Conservation (phyloP, 163 green algal genomes). For the Chlamydomonas reinhardtii region DNA sequence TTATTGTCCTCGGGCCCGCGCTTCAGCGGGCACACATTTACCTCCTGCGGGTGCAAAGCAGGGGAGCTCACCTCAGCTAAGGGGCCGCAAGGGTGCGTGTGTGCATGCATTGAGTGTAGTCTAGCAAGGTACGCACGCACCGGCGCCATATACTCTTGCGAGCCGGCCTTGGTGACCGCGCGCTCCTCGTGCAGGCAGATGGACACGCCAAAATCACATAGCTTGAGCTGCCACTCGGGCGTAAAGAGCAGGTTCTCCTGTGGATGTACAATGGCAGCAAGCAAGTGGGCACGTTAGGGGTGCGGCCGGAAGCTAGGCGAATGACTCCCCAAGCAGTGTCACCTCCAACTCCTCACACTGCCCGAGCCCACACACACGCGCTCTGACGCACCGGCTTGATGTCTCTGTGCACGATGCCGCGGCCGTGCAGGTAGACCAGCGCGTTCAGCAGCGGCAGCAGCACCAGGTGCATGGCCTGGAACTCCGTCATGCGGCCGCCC, state of each 20-base stretch:
- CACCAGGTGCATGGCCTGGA: conserved; percentile 30
- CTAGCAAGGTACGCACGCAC: too few relatives aligned
- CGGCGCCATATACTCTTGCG: conserved; percentile 55
- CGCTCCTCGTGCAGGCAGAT: conserved; percentile 36
- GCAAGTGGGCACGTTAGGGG: too few relatives aligned
- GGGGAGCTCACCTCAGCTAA: too few relatives aligned
- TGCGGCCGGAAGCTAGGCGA: too few relatives aligned
- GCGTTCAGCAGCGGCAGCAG: conserved; percentile 40
- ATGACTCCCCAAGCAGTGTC: too few relatives aligned
- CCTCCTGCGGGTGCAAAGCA: conserved; percentile 46
- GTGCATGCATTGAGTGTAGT: too few relatives aligned
- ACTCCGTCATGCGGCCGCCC: conserved; percentile 34
- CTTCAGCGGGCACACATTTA: conserved; percentile 81
- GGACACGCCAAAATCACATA: conserved; percentile 53
- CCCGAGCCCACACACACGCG: too few relatives aligned
- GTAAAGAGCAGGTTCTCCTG: conserved; percentile 56
- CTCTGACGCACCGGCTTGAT: conserved; percentile 65
- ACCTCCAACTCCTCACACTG: too few relatives aligned
- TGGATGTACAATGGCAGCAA: too few relatives aligned
- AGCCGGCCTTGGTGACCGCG: conserved; percentile 30
- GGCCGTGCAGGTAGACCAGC: conserved; percentile 77
- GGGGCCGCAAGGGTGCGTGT: too few relatives aligned
- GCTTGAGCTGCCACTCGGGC: conserved; percentile 40
- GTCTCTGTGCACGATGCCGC: conserved; percentile 78
- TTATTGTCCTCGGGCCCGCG: conserved; percentile 82